These are phyloP conservation scores for Kwoniella sp. DNA, from an alignment of 768 basidiomycete species.

Conservation along the genomic window DNA sequence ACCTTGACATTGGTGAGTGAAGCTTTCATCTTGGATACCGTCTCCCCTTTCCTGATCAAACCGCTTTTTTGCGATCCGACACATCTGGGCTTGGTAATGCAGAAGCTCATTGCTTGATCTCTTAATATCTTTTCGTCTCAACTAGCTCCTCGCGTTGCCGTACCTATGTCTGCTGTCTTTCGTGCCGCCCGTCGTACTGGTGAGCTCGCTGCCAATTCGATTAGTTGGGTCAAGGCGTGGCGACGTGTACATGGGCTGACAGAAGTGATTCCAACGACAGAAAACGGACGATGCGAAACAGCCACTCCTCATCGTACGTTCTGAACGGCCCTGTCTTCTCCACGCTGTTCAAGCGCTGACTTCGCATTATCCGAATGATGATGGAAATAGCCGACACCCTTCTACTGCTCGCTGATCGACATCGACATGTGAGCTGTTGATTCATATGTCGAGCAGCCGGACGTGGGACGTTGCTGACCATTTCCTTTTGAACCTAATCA, in stretches of 20 bases:
- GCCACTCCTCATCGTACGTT: constrained; percentile 13
- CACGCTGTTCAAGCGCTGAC: too few species aligned
- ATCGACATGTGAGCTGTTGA: constrained; percentile 6
- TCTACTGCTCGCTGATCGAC: constrained; percentile 21
- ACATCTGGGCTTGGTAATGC: too few species aligned
- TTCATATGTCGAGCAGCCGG: not conserved
- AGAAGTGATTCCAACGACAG: too few species aligned
- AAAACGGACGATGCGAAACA: not conserved
- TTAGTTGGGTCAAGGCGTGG: too few species aligned
- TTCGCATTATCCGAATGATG: too few species aligned
- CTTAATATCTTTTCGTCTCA: too few species aligned
- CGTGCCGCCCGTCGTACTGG: constrained; percentile 12
- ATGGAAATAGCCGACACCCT: constrained; percentile 19
- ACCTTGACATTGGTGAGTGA: constrained; percentile 7
- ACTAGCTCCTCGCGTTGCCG: constrained; percentile 19
- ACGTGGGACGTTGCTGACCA: not conserved
- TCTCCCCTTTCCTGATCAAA: not conserved
- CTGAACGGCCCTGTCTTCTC: not conserved
- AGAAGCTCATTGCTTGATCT: too few species aligned
- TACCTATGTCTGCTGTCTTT: constrained; percentile 13
- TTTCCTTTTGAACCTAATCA: not conserved
- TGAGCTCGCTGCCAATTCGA: too few species aligned
- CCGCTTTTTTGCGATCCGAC: too few species aligned
- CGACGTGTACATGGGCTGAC: too few species aligned
- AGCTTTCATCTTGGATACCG: not conserved